Evolutionary conservation across 768 basidiomycete species (phyloP), one percentile per base, ranked within the genome.

Genomic region (Hypholoma fasciculare): DNA sequence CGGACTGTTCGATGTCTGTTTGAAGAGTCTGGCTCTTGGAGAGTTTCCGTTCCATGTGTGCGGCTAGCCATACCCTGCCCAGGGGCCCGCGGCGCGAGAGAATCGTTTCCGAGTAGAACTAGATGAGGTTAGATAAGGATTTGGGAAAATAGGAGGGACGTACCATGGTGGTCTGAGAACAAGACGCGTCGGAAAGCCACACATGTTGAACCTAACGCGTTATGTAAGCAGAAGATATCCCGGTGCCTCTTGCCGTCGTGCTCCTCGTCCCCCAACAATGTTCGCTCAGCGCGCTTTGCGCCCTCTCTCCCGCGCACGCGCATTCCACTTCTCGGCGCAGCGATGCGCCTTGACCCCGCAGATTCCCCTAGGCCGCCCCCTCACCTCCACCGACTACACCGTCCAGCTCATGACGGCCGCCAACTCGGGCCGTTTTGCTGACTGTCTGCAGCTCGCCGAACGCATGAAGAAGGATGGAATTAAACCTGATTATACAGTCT

Each of bases 51-150:
- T 98, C 95, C 88, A 96, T 95, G 81, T 98, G 96, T 1, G 97
- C 96, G 42, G 96, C 96, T 54, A 99, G 89, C 97, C 97, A 99
- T 79, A 99, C 94, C 77, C 89, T 93, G 37, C 94, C 96, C 39
- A 99, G 80, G 3, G 96, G 93, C 44, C 96, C 96, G 56, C 94
- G 89, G 65, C 94, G 89, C 47, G 94, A 93, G 63, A 97, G 82
- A 73, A 98, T 94, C 37, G 93, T 88, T 71, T 97, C 94, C 50
- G 94, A 94, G 71, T 93, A 96, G 72, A 95, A 95, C 92, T 92
- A 34, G 47, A 48, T 37, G 19, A 50, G 46, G 23, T n/a, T 20
- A 30, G 19, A 44, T 37, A 57, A 16, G 11, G 49, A 19, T 38
- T 40, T 36, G 42, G 16, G 34, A 20, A 38, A 53, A 38, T 17